Conservation (phyloP, 2,329 filamentous ascomycete genomes). For the Tolypocladium tundrense region DNA sequence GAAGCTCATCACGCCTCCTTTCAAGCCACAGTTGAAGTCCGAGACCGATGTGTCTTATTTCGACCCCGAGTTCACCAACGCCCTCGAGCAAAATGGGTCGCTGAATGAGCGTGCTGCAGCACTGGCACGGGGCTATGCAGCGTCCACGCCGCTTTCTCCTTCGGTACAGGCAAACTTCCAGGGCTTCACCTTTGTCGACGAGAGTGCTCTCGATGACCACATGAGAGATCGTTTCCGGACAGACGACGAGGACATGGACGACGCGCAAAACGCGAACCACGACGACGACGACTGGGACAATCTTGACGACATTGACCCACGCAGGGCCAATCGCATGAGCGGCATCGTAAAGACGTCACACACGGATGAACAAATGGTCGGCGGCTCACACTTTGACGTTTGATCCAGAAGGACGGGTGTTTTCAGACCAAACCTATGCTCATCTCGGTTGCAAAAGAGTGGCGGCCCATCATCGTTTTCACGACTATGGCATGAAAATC, state of each 20-base stretch:
- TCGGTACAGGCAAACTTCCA: constrained; percentile 97
- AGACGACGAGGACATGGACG: constrained; percentile 51
- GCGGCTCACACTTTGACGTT: constrained; percentile 52
- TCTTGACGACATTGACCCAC: constrained; percentile 41
- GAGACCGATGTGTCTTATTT: constrained; percentile 97
- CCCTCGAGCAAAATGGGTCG: constrained; percentile 74
- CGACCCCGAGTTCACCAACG: constrained; percentile 96
- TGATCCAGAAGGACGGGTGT: constrained; percentile 22
- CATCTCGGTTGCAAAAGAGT: not conserved
- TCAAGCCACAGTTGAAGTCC: constrained; percentile 94
- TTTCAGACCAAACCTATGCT: not conserved
- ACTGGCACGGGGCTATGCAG: constrained; percentile 73
- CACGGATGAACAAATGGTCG: constrained; percentile 55
- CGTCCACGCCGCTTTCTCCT: constrained; percentile 85
- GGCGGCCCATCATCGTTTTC: not conserved
- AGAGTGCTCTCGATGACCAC: constrained; percentile 85
- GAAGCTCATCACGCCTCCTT: constrained; percentile 90
- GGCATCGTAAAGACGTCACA: constrained; percentile 47
- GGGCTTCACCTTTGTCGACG: constrained; percentile 98
- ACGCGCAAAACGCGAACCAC: constrained; percentile 28
- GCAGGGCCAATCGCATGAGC: constrained; percentile 51
- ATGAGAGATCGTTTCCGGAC: constrained; percentile 45
- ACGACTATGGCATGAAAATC: constrained; percentile 13
- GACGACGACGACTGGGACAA: constrained; percentile 50
- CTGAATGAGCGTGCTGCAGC: constrained; percentile 86